Conservation (phyloP, 208 protist species). For the Wallacemonas collosoma region DNA sequence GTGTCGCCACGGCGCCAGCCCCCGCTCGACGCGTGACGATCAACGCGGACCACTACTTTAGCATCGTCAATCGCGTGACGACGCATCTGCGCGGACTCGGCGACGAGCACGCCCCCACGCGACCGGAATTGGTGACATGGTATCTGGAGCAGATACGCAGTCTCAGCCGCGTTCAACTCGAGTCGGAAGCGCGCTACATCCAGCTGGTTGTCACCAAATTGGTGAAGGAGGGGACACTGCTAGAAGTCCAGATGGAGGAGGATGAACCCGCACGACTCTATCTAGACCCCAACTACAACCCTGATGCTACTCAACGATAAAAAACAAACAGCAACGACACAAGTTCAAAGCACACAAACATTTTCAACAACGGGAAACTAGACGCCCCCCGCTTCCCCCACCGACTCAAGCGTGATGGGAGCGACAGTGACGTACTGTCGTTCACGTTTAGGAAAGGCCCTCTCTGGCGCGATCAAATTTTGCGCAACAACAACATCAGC, state of each 20-base stretch:
- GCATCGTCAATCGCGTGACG: conserved; percentile 83
- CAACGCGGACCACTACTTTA: conserved; percentile 85
- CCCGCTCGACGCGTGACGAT: conserved; percentile 64
- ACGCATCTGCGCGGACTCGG: conserved; percentile 69
- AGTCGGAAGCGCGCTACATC: conserved; percentile 79
- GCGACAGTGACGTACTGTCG: too few species aligned
- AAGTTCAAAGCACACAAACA: conserved; percentile 9
- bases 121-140: conserved; percentile 81
- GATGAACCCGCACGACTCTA: conserved; percentile 69
- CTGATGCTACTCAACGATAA: conserved; percentile 51
- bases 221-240: conserved; percentile 81
- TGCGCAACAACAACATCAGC: too few species aligned
- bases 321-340: conserved; percentile 9
- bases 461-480: too few species aligned
- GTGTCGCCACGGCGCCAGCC: not conserved
- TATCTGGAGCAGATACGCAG: conserved; percentile 89
- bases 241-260: conserved; percentile 78
- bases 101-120: conserved; percentile 69
- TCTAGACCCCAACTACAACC: conserved; percentile 88
- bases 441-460: too few species aligned
- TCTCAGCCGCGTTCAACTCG: conserved; percentile 74
- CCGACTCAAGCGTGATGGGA: too few species aligned
- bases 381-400: too few species aligned
- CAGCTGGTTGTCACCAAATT: conserved; percentile 79
- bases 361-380: not conserved